phyloP scores from a whole-genome alignment of 345 rosid genomes.

The Euclidium syriacum region DNA sequence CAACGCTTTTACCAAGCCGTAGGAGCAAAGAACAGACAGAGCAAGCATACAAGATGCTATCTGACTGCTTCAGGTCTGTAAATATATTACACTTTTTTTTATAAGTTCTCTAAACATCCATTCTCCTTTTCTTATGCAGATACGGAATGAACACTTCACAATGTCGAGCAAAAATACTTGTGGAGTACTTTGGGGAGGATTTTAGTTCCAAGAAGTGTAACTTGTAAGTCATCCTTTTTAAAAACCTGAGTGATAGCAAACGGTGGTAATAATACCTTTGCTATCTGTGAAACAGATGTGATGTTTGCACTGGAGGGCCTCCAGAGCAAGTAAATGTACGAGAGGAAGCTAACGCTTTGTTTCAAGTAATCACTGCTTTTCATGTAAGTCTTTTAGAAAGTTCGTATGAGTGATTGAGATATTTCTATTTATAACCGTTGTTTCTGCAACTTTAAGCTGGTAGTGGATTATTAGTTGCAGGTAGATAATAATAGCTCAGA shows the following conservation, averaged over 20 bases:
- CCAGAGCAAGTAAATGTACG: conserved; percentile 56
- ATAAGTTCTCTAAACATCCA: neutral
- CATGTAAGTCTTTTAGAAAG: conserved; percentile 34
- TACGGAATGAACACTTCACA: conserved; percentile 81
- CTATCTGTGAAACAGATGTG: conserved; percentile 53
- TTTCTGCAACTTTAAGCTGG: neutral
- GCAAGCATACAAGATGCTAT: conserved; percentile 68
- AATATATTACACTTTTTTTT: neutral
- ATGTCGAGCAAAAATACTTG: conserved; percentile 76
- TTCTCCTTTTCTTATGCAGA: conserved; percentile 37
- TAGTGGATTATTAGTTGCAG: conserved; percentile 25
- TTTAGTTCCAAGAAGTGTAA: conserved; percentile 56
- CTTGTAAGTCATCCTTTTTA: conserved; percentile 36
- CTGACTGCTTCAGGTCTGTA: conserved; percentile 70
- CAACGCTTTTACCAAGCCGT: conserved; percentile 66
- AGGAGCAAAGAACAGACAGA: conserved; percentile 73
- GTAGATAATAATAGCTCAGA: conserved; percentile 19
- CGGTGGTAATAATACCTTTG: neutral
- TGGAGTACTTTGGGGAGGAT: conserved; percentile 82
- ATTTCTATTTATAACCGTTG: neutral
- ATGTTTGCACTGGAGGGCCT: conserved; percentile 65
- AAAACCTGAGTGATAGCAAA: neutral
- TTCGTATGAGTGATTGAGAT: neutral
- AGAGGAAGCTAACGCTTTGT: conserved; percentile 61
- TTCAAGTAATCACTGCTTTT: conserved; percentile 61